Evolutionary conservation across 345 rosid genomes (phyloP).

Genomic region (Pistacia vera): DNA sequence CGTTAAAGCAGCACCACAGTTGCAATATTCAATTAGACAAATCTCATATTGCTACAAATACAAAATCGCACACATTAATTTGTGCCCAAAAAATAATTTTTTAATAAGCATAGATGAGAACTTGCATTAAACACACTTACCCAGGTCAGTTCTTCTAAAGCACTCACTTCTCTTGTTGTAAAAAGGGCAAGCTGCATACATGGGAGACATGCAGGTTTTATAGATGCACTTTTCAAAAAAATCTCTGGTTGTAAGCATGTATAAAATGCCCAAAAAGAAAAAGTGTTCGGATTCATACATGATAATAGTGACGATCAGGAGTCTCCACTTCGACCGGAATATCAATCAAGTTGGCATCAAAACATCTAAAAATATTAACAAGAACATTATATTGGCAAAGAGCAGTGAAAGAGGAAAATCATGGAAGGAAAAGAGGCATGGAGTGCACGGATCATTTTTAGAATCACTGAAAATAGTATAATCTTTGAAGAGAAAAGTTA

Average conservation of each 20-base stretch:
- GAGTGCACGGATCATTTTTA: background rate
- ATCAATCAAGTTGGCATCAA: constrained; percentile 86
- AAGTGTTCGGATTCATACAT: constrained; percentile 46
- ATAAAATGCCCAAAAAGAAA: background rate
- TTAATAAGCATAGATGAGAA: constrained; percentile 3
- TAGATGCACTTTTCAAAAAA: background rate
- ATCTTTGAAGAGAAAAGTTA: background rate
- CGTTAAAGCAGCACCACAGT: background rate
- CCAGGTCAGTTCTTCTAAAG: constrained; percentile 85
- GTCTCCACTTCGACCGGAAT: constrained; percentile 91
- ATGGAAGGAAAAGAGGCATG: background rate
- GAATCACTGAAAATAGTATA: background rate
- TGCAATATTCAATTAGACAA: background rate
- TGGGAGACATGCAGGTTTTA: background rate
- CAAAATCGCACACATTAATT: background rate
- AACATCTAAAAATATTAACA: constrained; percentile 53
- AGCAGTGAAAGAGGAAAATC: constrained; percentile 6
- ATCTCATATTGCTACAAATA: background rate
- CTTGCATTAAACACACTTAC: constrained; percentile 43
- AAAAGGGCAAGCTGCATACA: constrained; percentile 83
- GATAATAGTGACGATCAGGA: constrained; percentile 85
- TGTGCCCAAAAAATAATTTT: background rate
- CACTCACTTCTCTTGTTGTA: constrained; percentile 68
- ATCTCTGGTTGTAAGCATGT: background rate
- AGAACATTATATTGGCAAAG: background rate